Conservation (phyloP, 2,329 filamentous ascomycete species). For the Claviceps africana region DNA sequence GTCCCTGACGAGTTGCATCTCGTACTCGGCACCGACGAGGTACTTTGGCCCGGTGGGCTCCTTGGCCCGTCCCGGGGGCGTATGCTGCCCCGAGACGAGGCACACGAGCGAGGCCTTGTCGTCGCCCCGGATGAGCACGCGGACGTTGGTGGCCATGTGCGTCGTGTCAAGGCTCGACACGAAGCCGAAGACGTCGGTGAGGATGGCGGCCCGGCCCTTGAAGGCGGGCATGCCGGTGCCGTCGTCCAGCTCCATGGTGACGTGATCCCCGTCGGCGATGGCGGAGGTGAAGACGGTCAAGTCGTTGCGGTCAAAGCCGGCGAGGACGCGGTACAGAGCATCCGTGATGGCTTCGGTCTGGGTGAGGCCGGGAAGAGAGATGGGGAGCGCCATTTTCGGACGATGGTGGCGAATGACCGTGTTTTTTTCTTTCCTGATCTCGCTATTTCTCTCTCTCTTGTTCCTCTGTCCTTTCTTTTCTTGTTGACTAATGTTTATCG, state of each 20-base stretch:
- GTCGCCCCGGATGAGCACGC: constrained; percentile 14
- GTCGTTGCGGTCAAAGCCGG: constrained; percentile 4
- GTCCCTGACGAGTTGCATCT: constrained; percentile 16
- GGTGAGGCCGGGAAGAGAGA: not conserved
- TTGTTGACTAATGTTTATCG: no score
- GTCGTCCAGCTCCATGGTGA: not conserved
- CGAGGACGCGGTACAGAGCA: constrained; percentile 2
- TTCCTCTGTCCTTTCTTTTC: no score
- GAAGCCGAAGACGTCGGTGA: not conserved
- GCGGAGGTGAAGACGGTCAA: constrained; percentile 1
- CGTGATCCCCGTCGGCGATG: not conserved
- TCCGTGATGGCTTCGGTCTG: constrained; percentile 3
- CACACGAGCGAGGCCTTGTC: not conserved
- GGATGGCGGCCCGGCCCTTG: not conserved
- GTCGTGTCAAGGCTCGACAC: constrained; percentile 12
- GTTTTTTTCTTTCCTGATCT: no score
- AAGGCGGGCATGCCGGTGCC: not conserved
- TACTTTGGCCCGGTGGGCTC: constrained; percentile 8
- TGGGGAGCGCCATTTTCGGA: not conserved
- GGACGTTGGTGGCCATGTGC: constrained; percentile 17
- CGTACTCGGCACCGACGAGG: constrained; percentile 16
- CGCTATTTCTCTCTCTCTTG: no score
- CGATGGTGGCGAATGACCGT: not conserved
- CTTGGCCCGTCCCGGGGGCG: not conserved
- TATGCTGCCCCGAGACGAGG: not conserved